phyloP scores from a whole-genome alignment of 352 stramenopile species.

The Phytopythium vexans region DNA sequence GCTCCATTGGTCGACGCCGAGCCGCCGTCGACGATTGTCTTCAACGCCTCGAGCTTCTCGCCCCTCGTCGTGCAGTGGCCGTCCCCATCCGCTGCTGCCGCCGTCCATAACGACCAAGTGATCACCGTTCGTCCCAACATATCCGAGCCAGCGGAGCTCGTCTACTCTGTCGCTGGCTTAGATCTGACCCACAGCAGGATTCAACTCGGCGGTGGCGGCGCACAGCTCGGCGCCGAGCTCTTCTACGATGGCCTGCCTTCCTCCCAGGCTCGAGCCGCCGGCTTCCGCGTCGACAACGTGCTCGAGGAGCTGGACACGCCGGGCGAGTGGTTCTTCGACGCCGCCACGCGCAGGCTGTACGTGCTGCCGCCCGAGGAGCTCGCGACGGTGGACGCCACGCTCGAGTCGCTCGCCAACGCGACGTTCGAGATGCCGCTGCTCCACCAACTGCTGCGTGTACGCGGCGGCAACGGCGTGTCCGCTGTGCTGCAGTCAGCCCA shows the following conservation, averaged over 20 bases:
- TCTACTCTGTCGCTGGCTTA: slow-evolving; percentile 32
- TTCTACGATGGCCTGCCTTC: slow-evolving; percentile 31
- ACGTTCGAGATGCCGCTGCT: slow-evolving; percentile 55
- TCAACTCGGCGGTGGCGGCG: slow-evolving; percentile 41
- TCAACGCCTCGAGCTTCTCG: slow-evolving; percentile 33
- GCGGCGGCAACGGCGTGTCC: slow-evolving; percentile 47
- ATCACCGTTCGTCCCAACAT: slow-evolving; percentile 5
- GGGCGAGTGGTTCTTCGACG: slow-evolving; percentile 70
- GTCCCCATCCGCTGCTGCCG: neutral
- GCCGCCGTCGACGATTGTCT: neutral
- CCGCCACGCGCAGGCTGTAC: slow-evolving; percentile 38
- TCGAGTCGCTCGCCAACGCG: slow-evolving; percentile 17
- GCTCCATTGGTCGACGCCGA: neutral
- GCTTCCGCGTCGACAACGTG: slow-evolving; percentile 65
- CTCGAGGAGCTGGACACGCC: slow-evolving; percentile 56
- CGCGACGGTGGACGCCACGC: slow-evolving; percentile 11
- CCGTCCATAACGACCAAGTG: slow-evolving; percentile 3
- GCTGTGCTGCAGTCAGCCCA: slow-evolving; percentile 24
- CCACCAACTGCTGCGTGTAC: slow-evolving; percentile 60
- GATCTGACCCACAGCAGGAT: slow-evolving; percentile 19
- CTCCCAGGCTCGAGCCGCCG: slow-evolving; percentile 4
- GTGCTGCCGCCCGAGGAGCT: slow-evolving; percentile 47
- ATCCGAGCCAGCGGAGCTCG: slow-evolving; percentile 1
- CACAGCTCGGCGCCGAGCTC: slow-evolving; percentile 37
- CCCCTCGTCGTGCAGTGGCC: slow-evolving; percentile 38